Evolutionary conservation across 805 yeast genomes (phyloP), one percentile per base, ranked within the genome.

Genomic region (Schwanniomyces vanrijiae): DNA sequence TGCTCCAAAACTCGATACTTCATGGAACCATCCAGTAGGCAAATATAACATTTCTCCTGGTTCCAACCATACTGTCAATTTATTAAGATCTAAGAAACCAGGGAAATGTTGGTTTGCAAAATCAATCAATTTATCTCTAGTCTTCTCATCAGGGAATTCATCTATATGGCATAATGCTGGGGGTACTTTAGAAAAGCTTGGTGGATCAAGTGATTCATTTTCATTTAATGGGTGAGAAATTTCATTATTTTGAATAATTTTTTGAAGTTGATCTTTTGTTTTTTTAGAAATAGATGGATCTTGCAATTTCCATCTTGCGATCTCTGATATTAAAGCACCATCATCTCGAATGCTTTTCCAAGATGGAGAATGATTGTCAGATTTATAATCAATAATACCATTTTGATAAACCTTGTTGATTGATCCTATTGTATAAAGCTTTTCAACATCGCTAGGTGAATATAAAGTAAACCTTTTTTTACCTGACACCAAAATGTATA

Each of bases 11-110:
- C 88, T 83, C 1, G 88, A 78, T 2, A 86, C 92, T 60, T 86
- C 92, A 60, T 86, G 92, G 56, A 86, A 86, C 91, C 91, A 86
- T 2, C 92, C 90, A 1, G 87, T 78, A 0, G 92, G 92, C 21
- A 86, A 60, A 58, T 79, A 86, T 19, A 86, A 61, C 83, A 84
- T 80, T 42, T 85, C 82, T 0, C 90, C 90, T 0, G 84, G 82
- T 24, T 73, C 58, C 22, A 86, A 53, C 58, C 76, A 68, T 1
- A 82, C 81, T 14, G 74, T 68, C 13, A 75, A 57, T 40, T 72
- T 69, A 16, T 68, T 62, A 1, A 81, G 68, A 0, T 64, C 50
- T 35, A 73, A 57, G 43, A 83, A 69, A 1, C 73, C 69, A 0
- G 87, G 86, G 63, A 77, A 85, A 25, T 69, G 60, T 4, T 51